Evolutionary conservation across 257 asterid genomes (phyloP), one percentile per base, ranked within the genome.

Genomic region (Sherardia arvensis): DNA sequence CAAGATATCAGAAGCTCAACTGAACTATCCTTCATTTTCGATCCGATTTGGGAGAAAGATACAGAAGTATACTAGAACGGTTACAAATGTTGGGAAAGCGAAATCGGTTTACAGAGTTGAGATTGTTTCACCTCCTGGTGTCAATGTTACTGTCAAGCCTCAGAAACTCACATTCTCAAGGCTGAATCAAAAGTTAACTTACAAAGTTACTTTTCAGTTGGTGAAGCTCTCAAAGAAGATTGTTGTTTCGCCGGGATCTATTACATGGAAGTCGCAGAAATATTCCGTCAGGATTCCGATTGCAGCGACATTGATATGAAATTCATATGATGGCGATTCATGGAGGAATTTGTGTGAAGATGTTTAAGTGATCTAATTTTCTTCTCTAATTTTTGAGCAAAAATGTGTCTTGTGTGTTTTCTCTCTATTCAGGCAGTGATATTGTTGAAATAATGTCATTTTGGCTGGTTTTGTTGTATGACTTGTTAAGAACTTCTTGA

Each of bases 211-310:
- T 3, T 62, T 62, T 48, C 28, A 18, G 9, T 23, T 47, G 22
- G 53, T 47, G 53, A n/a, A 47, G 0, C 18, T 47, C 21, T 23
- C 53, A 17, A n/a, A 15, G 53, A 7, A 21, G 1, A 18, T 0
- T 5, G 11, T 26, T 6, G 5, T 14, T 8, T 18, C 66, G 27
- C 34, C 43, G 29, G 71, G 71, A 40, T 58, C 47, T 20, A 55
- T 67, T 21, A 67, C 59, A 1, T 58, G 71, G 71, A 29, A 9
- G 1, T 67, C 71, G 10, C 8, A 47, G 5, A 67, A 29, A 15
- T 45, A 67, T 22, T 38, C 71, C 1, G 71, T 67, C 7, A 67
- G 66, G 11, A 40, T 43, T 12, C 71, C 71, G n/a, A 45, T 67
- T 43, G 65, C 59, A 1, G 65, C 32, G 6, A 22, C 23, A 47